Base-by-base conservation (phyloP, 1,284 basidiomycete genomes). In the Neotropicomus parvogracilis region DNA sequence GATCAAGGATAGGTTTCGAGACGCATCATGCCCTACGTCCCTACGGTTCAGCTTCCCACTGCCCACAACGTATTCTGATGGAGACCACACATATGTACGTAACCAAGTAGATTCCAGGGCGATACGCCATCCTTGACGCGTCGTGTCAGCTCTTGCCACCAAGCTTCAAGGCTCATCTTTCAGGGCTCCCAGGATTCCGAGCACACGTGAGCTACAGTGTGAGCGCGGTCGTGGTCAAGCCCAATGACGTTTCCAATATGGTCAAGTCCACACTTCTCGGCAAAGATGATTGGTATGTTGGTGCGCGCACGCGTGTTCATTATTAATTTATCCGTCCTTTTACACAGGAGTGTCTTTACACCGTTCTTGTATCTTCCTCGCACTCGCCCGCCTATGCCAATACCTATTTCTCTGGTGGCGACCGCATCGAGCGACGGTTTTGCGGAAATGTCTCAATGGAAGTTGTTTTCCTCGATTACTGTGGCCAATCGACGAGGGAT, bases 341-440 rank as follows among this genome's bases (percentile, higher is more conserved):
- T 44, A 21, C 60, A 40, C 41, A 82, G 83, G 37, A 67, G 71
- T 16, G 64, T 86, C 21, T 75, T 76, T 8, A 85, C 81, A 2
- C 73, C 79, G 1, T 81, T 88, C 60, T 61, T 77, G n/a, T 86
- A 85, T 57, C 69, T 74, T 46, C 85, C 85, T 19, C 81, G 83
- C 6, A 79, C 80, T 28, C 75, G 81, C 31, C 83, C 85, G 7
- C 70, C 78, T 1, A 60, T 63, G 2, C 71, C 79, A 3, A 62
- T 80, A n/a, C 85, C 83, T 11, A 54, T 62, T 7, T 69, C 77
- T 20, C 66, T 84, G 38, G 45, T 54, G 5, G 58, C 59, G 6
- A 56, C 49, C 2, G 43, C 57, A 26, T 54, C 59, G 34, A 63
- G 56, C 21, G 59, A 64, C 24, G 74, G 75, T 4, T 74, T 79